phyloP scores from a whole-genome alignment of 2,329 filamentous ascomycete species.

The Leptodontidium sp. region DNA sequence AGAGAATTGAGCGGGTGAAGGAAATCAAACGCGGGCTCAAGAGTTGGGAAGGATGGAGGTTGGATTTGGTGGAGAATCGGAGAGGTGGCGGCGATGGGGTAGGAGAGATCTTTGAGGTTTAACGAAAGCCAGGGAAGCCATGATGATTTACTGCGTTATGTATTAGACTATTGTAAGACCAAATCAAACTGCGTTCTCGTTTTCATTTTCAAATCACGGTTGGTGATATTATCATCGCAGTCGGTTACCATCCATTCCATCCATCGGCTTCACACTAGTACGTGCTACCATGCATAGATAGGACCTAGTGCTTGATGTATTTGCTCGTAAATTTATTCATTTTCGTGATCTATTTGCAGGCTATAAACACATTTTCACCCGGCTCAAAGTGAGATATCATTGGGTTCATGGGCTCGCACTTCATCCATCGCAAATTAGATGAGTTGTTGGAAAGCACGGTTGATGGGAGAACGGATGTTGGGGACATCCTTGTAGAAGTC shows the following conservation, averaged over 20 bases:
- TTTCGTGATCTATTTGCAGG: conserved; percentile 33
- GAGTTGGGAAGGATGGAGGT: conserved; percentile 73
- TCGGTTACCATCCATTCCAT: too few species aligned
- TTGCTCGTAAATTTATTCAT: conserved; percentile 23
- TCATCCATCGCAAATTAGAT: conserved; percentile 65
- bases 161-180: conserved; percentile 3
- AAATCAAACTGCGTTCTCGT: background rate
- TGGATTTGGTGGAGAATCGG: conserved; percentile 67
- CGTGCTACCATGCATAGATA: background rate
- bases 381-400: background rate
- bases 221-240: too few species aligned
- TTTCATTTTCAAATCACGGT: too few species aligned
- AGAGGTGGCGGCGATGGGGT: conserved; percentile 61
- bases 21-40: conserved; percentile 70
- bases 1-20: conserved; percentile 68
- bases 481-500: conserved; percentile 96
- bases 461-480: conserved; percentile 92
- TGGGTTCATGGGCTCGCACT: background rate
- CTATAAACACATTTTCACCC: conserved; percentile 20
- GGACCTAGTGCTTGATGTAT: background rate
- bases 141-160: background rate
- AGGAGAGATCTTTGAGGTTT: conserved; percentile 72
- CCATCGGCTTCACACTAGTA: too few species aligned
- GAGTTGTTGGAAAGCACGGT: conserved; percentile 97
- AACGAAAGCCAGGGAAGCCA: background rate